Evolutionary conservation across 2,329 filamentous ascomycete genomes (phyloP).

Genomic region (Clarireedia paspali): DNA sequence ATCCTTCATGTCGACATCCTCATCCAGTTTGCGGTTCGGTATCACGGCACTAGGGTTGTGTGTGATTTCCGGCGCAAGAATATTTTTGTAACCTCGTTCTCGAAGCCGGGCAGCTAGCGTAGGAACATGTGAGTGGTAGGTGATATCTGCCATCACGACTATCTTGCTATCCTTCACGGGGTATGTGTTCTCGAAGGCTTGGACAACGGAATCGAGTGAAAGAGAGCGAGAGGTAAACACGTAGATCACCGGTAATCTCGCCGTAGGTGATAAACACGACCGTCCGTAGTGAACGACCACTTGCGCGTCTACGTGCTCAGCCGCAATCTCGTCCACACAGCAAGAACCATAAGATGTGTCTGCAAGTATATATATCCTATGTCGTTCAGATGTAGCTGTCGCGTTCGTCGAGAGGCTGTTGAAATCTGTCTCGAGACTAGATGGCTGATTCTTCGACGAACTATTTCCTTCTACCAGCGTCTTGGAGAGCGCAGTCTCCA

Average conservation of each 20-base stretch:
- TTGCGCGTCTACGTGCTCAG: constrained; percentile 85
- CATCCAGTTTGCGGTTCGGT: constrained; percentile 63
- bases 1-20: constrained; percentile 32
- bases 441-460: constrained; percentile 4
- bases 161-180: constrained; percentile 49
- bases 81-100: constrained; percentile 57
- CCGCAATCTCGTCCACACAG: constrained; percentile 94
- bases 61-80: constrained; percentile 64
- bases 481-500: constrained; percentile 43
- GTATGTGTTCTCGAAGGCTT: constrained; percentile 62
- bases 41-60: constrained; percentile 73
- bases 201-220: constrained; percentile 47
- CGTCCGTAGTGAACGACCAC: constrained; percentile 92
- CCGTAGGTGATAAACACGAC: constrained; percentile 85
- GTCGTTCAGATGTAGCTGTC: neutral
- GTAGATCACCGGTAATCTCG: constrained; percentile 79
- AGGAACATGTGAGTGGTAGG: constrained; percentile 69
- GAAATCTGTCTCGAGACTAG: constrained; percentile 16
- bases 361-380: constrained; percentile 69
- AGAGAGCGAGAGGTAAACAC: constrained; percentile 75
- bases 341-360: constrained; percentile 97
- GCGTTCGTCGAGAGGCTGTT: constrained; percentile 10
- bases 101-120: constrained; percentile 47
- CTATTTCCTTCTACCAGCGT: neutral
- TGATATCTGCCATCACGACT: constrained; percentile 83